A percentile compares a stretch with the other conserved stretches of the same genome.
phyloP scores from a whole-genome alignment of 495 filamentous ascomycete genomes.

The Aspergillus taichungensis region DNA sequence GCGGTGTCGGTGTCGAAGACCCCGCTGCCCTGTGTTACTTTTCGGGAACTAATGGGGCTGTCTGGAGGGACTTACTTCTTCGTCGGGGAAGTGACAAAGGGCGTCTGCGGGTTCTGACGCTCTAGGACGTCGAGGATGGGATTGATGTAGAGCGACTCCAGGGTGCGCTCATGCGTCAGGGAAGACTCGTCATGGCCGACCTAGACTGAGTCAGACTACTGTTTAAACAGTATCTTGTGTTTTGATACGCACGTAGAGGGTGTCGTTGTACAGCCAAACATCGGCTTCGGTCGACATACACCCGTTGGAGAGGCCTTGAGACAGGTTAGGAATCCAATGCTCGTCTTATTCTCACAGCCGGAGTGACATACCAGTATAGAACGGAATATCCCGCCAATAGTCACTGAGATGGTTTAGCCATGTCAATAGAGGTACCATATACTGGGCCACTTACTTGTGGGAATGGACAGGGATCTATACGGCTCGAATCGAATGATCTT shows the following conservation, averaged over 20 bases:
- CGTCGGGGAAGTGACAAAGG: constrained; percentile 28
- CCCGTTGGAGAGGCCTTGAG: constrained; percentile 44
- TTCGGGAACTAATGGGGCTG: not conserved
- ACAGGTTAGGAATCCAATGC: not conserved
- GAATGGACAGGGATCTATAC: constrained; percentile 39
- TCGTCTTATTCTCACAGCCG: not conserved
- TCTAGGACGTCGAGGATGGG: constrained; percentile 45
- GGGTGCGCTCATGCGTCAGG: constrained; percentile 41
- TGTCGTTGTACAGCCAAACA: constrained; percentile 70
- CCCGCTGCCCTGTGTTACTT: constrained; percentile 17
- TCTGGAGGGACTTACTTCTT: constrained; percentile 22
- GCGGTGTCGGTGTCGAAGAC: constrained; percentile 41
- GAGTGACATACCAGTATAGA: constrained; percentile 34
- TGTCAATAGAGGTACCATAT: not conserved
- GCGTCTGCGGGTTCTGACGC: constrained; percentile 36
- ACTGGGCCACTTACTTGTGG: constrained; percentile 26
- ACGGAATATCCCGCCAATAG: constrained; percentile 41
- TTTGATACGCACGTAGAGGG: constrained; percentile 41
- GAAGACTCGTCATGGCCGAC: constrained; percentile 49
- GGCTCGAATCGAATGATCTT: not conserved
- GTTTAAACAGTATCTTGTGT: not conserved
- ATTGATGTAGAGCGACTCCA: constrained; percentile 48
- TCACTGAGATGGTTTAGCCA: constrained; percentile 21
- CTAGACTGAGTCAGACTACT: constrained; percentile 8
- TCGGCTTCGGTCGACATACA: constrained; percentile 74